These are phyloP conservation scores for Cladophialophora psammophila DNA, from an alignment of 2,329 filamentous ascomycete genomes.

Conservation along the genomic window DNA sequence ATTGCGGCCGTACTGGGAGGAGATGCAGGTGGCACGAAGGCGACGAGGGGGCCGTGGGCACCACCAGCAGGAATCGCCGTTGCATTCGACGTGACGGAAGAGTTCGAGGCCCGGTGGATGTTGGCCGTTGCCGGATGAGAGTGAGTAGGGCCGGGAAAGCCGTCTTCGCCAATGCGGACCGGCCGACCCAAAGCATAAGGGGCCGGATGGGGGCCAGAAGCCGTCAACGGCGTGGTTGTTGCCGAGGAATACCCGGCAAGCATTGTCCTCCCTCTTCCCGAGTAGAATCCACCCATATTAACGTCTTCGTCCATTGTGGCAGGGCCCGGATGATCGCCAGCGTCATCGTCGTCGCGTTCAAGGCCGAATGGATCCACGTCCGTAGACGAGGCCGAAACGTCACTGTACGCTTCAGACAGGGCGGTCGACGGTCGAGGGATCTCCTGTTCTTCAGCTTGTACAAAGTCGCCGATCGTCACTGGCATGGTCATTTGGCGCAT, in stretches of 20 bases:
- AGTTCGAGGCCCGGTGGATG: conserved; percentile 19
- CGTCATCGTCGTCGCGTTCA: conserved; percentile 33
- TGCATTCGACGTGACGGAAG: conserved; percentile 15
- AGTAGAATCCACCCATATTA: conserved; percentile 33
- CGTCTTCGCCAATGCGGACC: conserved; percentile 29
- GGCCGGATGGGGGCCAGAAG: conserved; percentile 26
- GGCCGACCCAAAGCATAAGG: conserved; percentile 32
- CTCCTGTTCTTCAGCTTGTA: conserved; percentile 32
- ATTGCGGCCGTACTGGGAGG: conserved; percentile 51
- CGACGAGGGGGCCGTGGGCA: conserved; percentile 37
- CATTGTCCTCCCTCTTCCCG: conserved; percentile 37
- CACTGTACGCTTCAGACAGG: conserved; percentile 39
- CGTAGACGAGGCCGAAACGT: conserved; percentile 36
- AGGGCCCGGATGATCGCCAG: conserved; percentile 33
- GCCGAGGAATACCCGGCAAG: conserved; percentile 25
- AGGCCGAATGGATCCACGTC: conserved; percentile 41
- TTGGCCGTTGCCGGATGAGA: conserved; percentile 17
- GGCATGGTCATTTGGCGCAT: conserved; percentile 40
- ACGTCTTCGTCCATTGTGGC: conserved; percentile 37
- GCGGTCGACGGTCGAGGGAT: conserved; percentile 38
- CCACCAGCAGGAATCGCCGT: conserved; percentile 20
- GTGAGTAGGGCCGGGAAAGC: conserved; percentile 29
- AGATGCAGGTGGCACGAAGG: conserved; percentile 48
- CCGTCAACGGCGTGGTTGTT: conserved; percentile 26
- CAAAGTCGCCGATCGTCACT: conserved; percentile 39